Evolutionary conservation across 2,329 filamentous ascomycete genomes (phyloP).

Genomic region (Pezicula neosporulosa): DNA sequence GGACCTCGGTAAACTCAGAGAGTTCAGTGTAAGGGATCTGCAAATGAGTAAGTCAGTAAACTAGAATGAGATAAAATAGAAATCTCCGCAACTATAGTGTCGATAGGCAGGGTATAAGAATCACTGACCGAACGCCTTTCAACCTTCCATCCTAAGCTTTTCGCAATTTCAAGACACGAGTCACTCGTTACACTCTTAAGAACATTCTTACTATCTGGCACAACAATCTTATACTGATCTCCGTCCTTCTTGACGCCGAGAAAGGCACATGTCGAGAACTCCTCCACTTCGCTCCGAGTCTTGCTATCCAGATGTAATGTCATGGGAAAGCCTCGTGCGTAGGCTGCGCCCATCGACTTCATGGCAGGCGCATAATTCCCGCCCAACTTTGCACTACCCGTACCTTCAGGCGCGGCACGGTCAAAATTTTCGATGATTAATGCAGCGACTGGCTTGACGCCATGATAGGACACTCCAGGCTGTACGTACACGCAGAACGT

Average conservation of each 20-base stretch:
- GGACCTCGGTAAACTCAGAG: background rate
- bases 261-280: constrained; percentile 90
- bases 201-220: constrained; percentile 79
- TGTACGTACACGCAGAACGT: constrained; percentile 83
- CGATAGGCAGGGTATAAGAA: no score
- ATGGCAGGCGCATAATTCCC: constrained; percentile 95
- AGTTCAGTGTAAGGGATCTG: no score
- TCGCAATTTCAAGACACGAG: constrained; percentile 70
- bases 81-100: no score
- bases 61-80: no score
- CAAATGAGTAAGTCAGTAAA: no score
- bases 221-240: constrained; percentile 64
- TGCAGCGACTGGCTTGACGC: constrained; percentile 74
- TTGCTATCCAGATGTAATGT: constrained; percentile 86
- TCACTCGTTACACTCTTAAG: constrained; percentile 82
- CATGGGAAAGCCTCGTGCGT: constrained; percentile 75
- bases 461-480: constrained; percentile 92
- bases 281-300: constrained; percentile 77
- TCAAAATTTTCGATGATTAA: constrained; percentile 89
- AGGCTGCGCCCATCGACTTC: constrained; percentile 76
- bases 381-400: constrained; percentile 85
- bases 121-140: constrained; percentile 43
- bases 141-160: constrained; percentile 74
- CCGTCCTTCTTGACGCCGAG: constrained; percentile 64
- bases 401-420: constrained; percentile 83